These are phyloP conservation scores for Orbilia javanica DNA, from an alignment of 2,329 filamentous ascomycete genomes.

Conservation along the genomic window DNA sequence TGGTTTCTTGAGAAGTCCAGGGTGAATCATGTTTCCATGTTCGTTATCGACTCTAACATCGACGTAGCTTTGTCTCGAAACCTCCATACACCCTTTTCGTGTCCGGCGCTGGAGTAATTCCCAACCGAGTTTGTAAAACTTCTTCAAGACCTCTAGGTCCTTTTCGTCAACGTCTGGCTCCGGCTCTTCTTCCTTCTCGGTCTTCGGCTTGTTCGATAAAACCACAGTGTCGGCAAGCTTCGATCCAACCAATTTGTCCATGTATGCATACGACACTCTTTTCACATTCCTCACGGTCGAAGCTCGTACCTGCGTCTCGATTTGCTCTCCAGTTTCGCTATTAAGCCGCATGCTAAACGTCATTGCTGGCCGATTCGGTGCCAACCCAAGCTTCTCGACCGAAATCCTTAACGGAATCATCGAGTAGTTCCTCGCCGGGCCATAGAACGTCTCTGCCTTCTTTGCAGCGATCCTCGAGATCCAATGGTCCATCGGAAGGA, in stretches of 20 bases:
- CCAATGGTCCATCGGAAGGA: slow-evolving; percentile 72
- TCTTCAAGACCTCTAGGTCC: slow-evolving; percentile 8
- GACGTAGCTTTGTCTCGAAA: background rate
- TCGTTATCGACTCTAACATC: slow-evolving; percentile 30
- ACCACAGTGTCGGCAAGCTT: background rate
- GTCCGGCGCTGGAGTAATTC: background rate
- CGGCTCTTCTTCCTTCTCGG: background rate
- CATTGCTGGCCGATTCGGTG: slow-evolving; percentile 69
- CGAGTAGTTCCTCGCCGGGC: slow-evolving; percentile 73
- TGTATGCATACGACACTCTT: slow-evolving; percentile 71
- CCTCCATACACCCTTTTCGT: slow-evolving; percentile 6
- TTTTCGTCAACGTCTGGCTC: background rate
- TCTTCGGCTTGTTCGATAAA: slow-evolving; percentile 21
- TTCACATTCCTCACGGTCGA: slow-evolving; percentile 71
- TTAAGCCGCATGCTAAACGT: slow-evolving; percentile 75
- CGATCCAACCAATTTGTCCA: slow-evolving; percentile 64
- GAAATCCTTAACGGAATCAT: slow-evolving; percentile 72
- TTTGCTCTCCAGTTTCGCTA: slow-evolving; percentile 68
- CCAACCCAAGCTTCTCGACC: slow-evolving; percentile 71
- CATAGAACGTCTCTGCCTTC: slow-evolving; percentile 69
- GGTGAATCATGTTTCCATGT: slow-evolving; percentile 39
- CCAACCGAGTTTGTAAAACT: slow-evolving; percentile 40
- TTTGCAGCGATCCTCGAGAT: slow-evolving; percentile 74
- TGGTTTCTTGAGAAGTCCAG: slow-evolving; percentile 50
- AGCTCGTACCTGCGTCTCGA: slow-evolving; percentile 71